Base-by-base conservation (phyloP, 139 green algal species). In the Chlamydomonas incerta region DNA sequence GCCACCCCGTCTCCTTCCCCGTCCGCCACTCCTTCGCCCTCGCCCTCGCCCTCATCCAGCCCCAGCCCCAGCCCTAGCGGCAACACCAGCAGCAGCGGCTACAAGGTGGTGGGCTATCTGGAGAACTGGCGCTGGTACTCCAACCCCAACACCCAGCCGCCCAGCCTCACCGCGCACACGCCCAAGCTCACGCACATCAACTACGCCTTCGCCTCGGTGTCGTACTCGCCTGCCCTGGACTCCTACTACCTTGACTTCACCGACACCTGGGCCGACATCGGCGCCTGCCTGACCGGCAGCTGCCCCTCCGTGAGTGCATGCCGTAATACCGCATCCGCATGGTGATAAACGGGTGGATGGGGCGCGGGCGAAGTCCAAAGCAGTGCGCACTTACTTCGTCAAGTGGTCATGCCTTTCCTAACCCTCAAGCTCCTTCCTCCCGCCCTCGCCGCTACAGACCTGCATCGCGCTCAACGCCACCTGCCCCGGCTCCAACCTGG, bases 231-330 rank as follows among this genome's bases (percentile, higher is more conserved):
- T 9, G 26, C 65, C 47, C 29, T 28, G 28, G 52, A 81, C 74
- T 47, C 55, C 18, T 81, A 81, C 55, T 81, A 81, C 55, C 26
- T 81, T 21, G 74, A 81, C 33, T 55, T 81, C 52, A 81, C 74
- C 4, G 74, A 81, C 55, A 31, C 74, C 18, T 81, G 74, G 74
- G 72, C 72, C 24, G 72, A 77, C 71, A 28, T 77, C 17, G 71
- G 71, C 14, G 71, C 71, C 41, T 77, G 71, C 46, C 41, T 77
- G 46, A 77, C 71, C 2, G 72, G 72, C 17, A 62, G 17, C 26
- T 76, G 70, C 41, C 70, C 70, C 26, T 23, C 35, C 35, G 69
- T 74, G 14, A 41, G 26, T 35, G n/a, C 28, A 8, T 20, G 8
- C 60, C 60, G 20, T 20, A 29, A 8, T 29, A 31, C 15, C 23